A percentile compares a stretch with the other conserved stretches of the same genome.
These are phyloP conservation scores for Zarea fungicola DNA, from an alignment of 2,329 filamentous ascomycete species.

Conservation along the genomic window DNA sequence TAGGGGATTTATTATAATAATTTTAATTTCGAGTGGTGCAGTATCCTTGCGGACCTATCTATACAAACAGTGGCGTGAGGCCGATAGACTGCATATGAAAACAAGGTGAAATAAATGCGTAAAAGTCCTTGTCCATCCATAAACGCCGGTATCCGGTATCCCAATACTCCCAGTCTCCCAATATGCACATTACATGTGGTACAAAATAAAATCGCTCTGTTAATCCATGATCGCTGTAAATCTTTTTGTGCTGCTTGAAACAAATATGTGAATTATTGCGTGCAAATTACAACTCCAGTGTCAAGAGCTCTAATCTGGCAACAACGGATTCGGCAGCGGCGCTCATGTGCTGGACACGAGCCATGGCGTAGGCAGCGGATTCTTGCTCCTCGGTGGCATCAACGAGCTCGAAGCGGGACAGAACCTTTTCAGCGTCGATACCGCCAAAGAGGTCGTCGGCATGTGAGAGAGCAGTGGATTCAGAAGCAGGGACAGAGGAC, in stretches of 20 bases:
- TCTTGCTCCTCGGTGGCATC: conserved; percentile 48
- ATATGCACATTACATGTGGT: conserved; percentile 11
- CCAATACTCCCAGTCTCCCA: conserved; percentile 5
- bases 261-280: not conserved
- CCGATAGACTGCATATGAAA: not conserved
- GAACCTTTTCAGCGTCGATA: conserved; percentile 58
- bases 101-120: not conserved
- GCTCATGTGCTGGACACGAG: conserved; percentile 46
- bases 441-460: conserved; percentile 48
- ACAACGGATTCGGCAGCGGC: conserved; percentile 30
- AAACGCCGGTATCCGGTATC: conserved; percentile 10
- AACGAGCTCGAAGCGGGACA: conserved; percentile 59
- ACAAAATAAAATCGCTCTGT: conserved; percentile 11
- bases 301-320: conserved; percentile 34
- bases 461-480: conserved; percentile 31
- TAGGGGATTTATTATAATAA: not conserved
- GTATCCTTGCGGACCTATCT: conserved; percentile 4
- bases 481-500: conserved; percentile 19
- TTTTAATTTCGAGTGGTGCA: not conserved
- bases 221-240: conserved; percentile 11
- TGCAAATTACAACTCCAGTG: conserved; percentile 26
- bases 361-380: conserved; percentile 39
- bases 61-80: conserved; percentile 6
- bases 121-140: not conserved
- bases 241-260: conserved; percentile 10